phyloP scores from a whole-genome alignment of 1,284 basidiomycete genomes.

The Ceratobasidium sp. region DNA sequence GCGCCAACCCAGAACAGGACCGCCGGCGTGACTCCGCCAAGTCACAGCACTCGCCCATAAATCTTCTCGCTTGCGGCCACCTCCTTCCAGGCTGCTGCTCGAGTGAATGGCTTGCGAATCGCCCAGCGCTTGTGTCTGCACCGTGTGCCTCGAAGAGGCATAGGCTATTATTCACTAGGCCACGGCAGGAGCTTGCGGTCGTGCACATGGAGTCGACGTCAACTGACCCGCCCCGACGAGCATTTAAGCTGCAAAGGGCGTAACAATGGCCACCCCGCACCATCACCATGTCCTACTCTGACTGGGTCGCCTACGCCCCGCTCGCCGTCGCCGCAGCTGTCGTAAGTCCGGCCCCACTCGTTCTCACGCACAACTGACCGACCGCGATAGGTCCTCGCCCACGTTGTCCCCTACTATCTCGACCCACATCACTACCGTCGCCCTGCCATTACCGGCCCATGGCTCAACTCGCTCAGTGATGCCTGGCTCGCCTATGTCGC shows the following conservation, averaged over 20 bases:
- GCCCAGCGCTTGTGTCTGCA: background rate
- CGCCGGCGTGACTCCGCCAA: too few species aligned
- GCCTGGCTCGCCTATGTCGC: constrained; percentile 75
- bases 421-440: constrained; percentile 65
- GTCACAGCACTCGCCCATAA: too few species aligned
- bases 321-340: constrained; percentile 18
- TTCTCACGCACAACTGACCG: background rate
- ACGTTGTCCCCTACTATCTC: constrained; percentile 64
- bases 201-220: too few species aligned
- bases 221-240: background rate
- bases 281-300: background rate
- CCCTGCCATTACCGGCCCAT: constrained; percentile 70
- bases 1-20: too few species aligned
- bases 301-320: constrained; percentile 30
- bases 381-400: constrained; percentile 47
- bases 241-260: background rate
- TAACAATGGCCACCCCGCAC: background rate
- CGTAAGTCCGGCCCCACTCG: constrained; percentile 12
- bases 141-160: background rate
- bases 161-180: background rate
- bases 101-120: too few species aligned
- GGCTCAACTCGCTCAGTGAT: constrained; percentile 76
- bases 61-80: too few species aligned
- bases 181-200: constrained; percentile 27
- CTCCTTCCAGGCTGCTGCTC: too few species aligned